phyloP scores from a whole-genome alignment of 306 rosid species.

The Citrullus mucosospermus region DNA sequence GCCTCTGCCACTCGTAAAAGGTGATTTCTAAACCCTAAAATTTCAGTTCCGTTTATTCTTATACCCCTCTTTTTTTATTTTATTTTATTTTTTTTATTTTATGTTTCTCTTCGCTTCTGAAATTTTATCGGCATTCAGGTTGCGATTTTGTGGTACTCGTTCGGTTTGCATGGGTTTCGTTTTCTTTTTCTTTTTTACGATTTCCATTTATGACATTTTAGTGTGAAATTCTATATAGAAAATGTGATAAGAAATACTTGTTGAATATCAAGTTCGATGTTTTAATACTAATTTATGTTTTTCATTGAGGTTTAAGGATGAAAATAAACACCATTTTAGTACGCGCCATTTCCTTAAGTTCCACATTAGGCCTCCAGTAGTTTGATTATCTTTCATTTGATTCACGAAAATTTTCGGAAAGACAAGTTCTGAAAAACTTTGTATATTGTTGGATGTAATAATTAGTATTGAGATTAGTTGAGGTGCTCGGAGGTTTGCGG shows the following conservation, averaged over 20 bases:
- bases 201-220: not conserved
- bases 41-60: not conserved
- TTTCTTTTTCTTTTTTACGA: not conserved
- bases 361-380: not conserved
- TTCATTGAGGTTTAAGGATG: not conserved
- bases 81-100: not conserved
- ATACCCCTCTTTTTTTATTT: not conserved
- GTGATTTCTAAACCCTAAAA: conserved; percentile 8
- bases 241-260: not conserved
- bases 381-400: not conserved
- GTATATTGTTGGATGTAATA: not conserved
- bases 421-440: not conserved
- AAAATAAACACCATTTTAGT: not conserved
- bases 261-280: not conserved
- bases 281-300: not conserved
- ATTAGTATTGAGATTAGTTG: not conserved
- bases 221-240: not conserved
- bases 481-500: not conserved
- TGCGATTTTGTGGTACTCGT: not conserved
- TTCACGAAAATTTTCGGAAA: not conserved
- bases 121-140: not conserved
- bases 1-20: conserved; percentile 1
- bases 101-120: not conserved
- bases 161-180: not conserved
- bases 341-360: not conserved